Percentiles rank a stretch among this genome's conserved stretches.
These are phyloP conservation scores for Citrullus amarus DNA, from an alignment of 306 rosid genomes.

Conservation along the genomic window DNA sequence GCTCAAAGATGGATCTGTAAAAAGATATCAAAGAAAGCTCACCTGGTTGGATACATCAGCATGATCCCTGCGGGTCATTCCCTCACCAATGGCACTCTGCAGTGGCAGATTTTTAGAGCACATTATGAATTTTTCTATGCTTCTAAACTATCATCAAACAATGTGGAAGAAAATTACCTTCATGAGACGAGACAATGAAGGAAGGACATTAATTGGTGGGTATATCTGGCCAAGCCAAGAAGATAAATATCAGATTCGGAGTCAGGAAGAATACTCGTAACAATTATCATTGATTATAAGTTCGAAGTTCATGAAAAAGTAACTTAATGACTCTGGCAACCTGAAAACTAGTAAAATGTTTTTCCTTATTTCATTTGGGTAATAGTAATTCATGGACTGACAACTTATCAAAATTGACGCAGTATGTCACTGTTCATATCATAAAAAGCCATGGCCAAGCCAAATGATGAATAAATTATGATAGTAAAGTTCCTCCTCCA, in stretches of 20 bases:
- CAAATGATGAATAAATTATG: neutral
- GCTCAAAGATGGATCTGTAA: neutral
- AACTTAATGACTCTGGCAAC: neutral
- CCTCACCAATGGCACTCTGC: constrained; percentile 99
- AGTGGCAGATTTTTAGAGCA: neutral
- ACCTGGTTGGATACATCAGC: constrained; percentile 99
- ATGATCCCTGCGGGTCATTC: constrained; percentile 98
- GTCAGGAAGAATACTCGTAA: constrained; percentile 6
- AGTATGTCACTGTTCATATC: neutral
- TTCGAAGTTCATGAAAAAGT: neutral
- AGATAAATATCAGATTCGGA: constrained; percentile 21
- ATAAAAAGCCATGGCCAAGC: neutral
- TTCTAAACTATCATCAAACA: constrained; percentile 2
- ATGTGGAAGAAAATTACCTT: constrained; percentile 41
- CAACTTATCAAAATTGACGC: neutral
- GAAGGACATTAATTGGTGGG: constrained; percentile 98
- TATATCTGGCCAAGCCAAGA: constrained; percentile 51
- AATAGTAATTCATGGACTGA: neutral
- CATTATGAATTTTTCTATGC: neutral
- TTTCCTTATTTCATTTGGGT: neutral
- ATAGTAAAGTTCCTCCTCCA: no score
- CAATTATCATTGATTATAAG: constrained; percentile 4
- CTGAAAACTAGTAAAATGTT: neutral
- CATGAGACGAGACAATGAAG: constrained; percentile 96
- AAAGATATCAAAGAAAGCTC: constrained; percentile 7